These are phyloP conservation scores for Calonectria honghensis DNA, from an alignment of 2,329 filamentous ascomycete genomes.

Conservation along the genomic window DNA sequence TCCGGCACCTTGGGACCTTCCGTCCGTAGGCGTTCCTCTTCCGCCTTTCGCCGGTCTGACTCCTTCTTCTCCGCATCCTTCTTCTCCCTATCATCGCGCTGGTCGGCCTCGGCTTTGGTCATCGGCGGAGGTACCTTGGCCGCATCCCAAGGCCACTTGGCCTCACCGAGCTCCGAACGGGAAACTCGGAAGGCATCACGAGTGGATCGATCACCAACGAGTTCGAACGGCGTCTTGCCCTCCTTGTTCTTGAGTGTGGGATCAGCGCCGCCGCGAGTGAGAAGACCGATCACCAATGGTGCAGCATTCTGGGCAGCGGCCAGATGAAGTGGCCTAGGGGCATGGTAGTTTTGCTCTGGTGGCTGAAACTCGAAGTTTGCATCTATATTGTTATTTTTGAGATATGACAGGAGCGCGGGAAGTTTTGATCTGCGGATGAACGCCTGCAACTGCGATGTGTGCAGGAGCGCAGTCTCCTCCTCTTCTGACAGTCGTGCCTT, in stretches of 20 bases:
- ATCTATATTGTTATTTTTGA: slow-evolving; percentile 83
- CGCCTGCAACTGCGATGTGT: slow-evolving; percentile 92
- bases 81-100: slow-evolving; percentile 81
- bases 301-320: slow-evolving; percentile 88
- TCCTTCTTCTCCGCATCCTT: slow-evolving; percentile 81
- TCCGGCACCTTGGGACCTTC: slow-evolving; percentile 77
- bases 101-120: slow-evolving; percentile 81
- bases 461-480: slow-evolving; percentile 86
- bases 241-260: slow-evolving; percentile 83
- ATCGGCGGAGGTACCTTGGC: slow-evolving; percentile 84
- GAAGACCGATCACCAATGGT: slow-evolving; percentile 84
- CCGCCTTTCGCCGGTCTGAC: slow-evolving; percentile 80
- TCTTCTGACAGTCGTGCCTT: slow-evolving; percentile 84
- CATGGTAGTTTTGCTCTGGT: slow-evolving; percentile 82
- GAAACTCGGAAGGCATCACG: slow-evolving; percentile 94
- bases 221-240: slow-evolving; percentile 89
- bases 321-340: slow-evolving; percentile 89
- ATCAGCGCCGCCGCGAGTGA: slow-evolving; percentile 84
- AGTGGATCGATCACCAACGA: slow-evolving; percentile 89
- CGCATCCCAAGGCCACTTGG: slow-evolving; percentile 84
- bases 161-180: slow-evolving; percentile 86
- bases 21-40: slow-evolving; percentile 82
- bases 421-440: slow-evolving; percentile 93
- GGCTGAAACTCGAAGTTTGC: slow-evolving; percentile 86
- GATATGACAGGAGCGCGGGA: slow-evolving; percentile 88